Evolutionary conservation across 140 eudicot genomes (phyloP).

Genomic region (Oenanthe javanica): DNA sequence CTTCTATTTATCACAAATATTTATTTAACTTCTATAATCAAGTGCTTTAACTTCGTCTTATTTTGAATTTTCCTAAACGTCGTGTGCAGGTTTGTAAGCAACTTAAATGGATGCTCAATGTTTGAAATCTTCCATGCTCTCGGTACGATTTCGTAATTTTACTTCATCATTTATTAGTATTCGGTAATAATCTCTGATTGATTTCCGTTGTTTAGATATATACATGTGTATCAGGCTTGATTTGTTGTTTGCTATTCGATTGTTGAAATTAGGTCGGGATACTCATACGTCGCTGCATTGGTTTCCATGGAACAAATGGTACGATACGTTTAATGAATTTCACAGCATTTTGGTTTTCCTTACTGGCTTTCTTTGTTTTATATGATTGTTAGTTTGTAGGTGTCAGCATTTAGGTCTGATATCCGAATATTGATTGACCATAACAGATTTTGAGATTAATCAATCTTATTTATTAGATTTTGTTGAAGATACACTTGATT

Average conservation of each 20-base stretch:
- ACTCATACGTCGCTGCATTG: conserved; percentile 47
- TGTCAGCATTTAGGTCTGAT: not conserved
- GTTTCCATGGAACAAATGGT: conserved; percentile 34
- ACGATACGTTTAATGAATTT: not conserved
- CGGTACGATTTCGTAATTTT: conserved; percentile 33
- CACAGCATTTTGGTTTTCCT: not conserved
- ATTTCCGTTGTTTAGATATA: not conserved
- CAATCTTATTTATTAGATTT: not conserved
- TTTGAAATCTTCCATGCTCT: conserved; percentile 56
- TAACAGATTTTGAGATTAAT: too few species aligned
- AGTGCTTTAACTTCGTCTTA: too few species aligned
- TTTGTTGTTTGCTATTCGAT: not conserved
- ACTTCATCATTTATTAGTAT: not conserved
- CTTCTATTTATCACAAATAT: conserved; percentile 1
- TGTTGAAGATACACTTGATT: not conserved
- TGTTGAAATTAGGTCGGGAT: conserved; percentile 39
- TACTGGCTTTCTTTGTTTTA: not conserved
- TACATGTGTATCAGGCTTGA: not conserved
- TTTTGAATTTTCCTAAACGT: too few species aligned
- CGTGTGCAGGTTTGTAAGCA: conserved; percentile 78
- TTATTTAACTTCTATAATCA: not conserved
- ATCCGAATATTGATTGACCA: not conserved
- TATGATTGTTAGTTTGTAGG: not conserved
- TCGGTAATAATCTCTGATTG: not conserved
- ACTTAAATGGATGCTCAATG: conserved; percentile 80